Base-by-base conservation (phyloP, 495 filamentous ascomycete species). In the Daldinia concentrica region DNA sequence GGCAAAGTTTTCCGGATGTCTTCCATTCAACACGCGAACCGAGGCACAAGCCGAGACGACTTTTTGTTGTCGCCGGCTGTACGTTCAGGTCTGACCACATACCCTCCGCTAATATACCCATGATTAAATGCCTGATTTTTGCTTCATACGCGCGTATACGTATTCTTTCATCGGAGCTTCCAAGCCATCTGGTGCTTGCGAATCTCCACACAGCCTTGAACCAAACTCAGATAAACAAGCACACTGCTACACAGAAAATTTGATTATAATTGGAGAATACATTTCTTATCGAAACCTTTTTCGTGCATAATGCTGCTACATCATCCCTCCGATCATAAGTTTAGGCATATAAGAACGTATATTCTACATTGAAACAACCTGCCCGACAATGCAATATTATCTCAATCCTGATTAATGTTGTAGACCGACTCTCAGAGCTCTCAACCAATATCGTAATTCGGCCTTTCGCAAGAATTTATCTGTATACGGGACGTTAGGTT, bases 91-190 rank as follows among this genome's bases (percentile, higher is more conserved):
- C 50, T 54, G 12, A 29, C 24, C 50, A 63, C 58, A 30, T 63
- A 39, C 60, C 14, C 12, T 14, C 37, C 17, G 26, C 24, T 17
- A 17, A 43, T 37, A 26, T 63, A 64, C 50, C 34, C 50, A 56
- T 43, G 37, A 56, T 36, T 56, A 19, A 45, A 62, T 34, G 39
- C 62, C 52, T 11, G 37, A 26, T 54, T 51, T 50, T 36, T 27
- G 62, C 52, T 32, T 60, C 64, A 43, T 36, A 48, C 43, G 43
- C 17, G 8, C 8, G 43, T 48, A 19, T 48, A 48, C 17, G 43
- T 48, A 19, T 22, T 24, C 17, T 19, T 11, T 24, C 43, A 48
- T 22, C 43, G 5, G 43, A 3, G 17, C 43, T 48, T 48, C 43
- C 9, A 22, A 22, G 43, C 24, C 43, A 14, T 22, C 43, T 48